Evolutionary conservation across 371 early-diverging fungal genomes (phyloP), one percentile per base, ranked within the genome.

Genomic region (Fennellomyces sp.): DNA sequence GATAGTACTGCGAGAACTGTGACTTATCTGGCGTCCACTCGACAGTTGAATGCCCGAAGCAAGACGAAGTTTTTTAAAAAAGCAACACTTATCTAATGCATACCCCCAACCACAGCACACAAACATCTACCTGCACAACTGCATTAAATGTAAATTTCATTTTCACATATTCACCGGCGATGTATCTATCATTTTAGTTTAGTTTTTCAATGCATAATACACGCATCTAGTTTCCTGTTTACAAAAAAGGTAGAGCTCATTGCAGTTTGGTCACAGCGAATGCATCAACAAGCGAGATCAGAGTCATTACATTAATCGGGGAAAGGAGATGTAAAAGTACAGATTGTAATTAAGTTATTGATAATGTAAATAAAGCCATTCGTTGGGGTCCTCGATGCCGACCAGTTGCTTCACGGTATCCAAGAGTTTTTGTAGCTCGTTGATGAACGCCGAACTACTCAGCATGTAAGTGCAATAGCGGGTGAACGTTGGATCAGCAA

Each of bases 1-100:
- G 11, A 12, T 72, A 84, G 73, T 88, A 84, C 56, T 88, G 89
- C 61, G 87, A 82, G 47, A 86, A 88, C 65, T 88, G 89, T 66
- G 87, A 88, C 60, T 72, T 71, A 30, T 82, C 76, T 71, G 81
- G 72, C 12, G 63, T 63, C 12, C 89, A 88, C 42, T 78, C 83
- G 61, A 88, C 89, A 0, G 78, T 80, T 15, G 83, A 85, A 38
- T 88, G 89, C 59, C 89, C 88, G 12, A 81, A 83, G 45, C 81
- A 81, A 52, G 78, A 82, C 52, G 80, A 82, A 60, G 74, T 77
- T 38, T 83, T 82, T 56, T 82, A 71, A 54, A 39, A 25, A 13
- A 23, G 23, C 4, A 45, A 5, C 45, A 45, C 19, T 2, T 12
- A 45, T n/a, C 17, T 23, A 45, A 21, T 8, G 21, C 45, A 21